phyloP scores from a whole-genome alignment of 2,329 filamentous ascomycete genomes.

The Penicillium sp. region DNA sequence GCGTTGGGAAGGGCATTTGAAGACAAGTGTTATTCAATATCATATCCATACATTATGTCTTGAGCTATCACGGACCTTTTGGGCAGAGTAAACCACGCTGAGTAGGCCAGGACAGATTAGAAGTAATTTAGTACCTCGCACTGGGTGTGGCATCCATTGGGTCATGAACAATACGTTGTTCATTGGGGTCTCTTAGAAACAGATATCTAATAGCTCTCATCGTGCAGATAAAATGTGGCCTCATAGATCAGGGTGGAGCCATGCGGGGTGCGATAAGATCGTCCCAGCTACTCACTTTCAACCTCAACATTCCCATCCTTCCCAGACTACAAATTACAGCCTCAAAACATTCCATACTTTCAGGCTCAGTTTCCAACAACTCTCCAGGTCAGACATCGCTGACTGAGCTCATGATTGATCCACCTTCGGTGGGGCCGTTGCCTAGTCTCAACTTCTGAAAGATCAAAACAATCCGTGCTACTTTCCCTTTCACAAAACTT shows the following conservation, averaged over 20 bases:
- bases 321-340: neutral
- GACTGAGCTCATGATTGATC: neutral
- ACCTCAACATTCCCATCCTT: neutral
- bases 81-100: neutral
- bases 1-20: constrained; percentile 22
- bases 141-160: neutral
- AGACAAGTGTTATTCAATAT: constrained; percentile 10
- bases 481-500: neutral
- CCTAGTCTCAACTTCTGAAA: neutral
- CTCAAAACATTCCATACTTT: neutral
- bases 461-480: neutral
- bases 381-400: too few species aligned
- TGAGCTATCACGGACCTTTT: neutral
- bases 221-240: neutral
- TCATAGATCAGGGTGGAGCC: neutral
- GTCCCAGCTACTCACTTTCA: neutral
- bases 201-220: neutral
- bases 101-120: neutral
- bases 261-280: constrained; percentile 5
- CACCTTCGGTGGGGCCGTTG: neutral
- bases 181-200: neutral
- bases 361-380: neutral
- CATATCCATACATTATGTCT: constrained; percentile 4
- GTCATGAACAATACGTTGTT: neutral
- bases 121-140: neutral